Evolutionary conservation across 345 rosid genomes (phyloP), one percentile per base, ranked within the genome.

Genomic region (Trapa incisa): DNA sequence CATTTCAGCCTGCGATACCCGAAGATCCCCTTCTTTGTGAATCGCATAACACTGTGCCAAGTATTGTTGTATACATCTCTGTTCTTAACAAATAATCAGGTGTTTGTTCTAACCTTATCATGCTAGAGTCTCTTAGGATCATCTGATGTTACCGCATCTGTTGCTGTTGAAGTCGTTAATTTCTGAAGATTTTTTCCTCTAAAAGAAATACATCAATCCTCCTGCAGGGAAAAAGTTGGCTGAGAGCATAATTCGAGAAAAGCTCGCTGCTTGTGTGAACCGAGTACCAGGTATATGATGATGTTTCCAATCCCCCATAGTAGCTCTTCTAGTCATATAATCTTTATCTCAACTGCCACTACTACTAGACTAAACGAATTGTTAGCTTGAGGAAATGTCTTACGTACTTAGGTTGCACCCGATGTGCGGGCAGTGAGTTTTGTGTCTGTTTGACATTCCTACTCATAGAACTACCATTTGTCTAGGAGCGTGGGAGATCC

Each of bases 261-360:
- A 84, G 72, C 93, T 93, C 64, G 98, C 97, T 41, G 98, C 96
- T 2, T 93, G 98, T 76, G 94, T 88, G 47, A 93, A 93, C 71
- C 80, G 87, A 69, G 87, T 93, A 3, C 96, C 98, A 67, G 97
- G 98, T 74, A 80, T 42, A 70, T 66, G 14, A 67, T 41, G 43
- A 41, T 15, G 29, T 60, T 68, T 71, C 45, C 69, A 22, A 48
- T 71, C 10, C 67, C 41, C 48, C 70, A 22, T 29, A 16, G 65
- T 74, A 42, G 37, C 37, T 35, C 29, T 22, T 22, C 13, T 69
- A 8, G 5, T 29, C 2, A 0, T 17, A 29, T 6, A 15, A 29
- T 50, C 56, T 50, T 15, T 15, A 50, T 50, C 56, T 29, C 17
- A 50, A 15, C 22, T 4, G 56, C 29, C 29, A 7, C 56, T 29